These are phyloP conservation scores for Canariomyces notabilis DNA, from an alignment of 2,329 filamentous ascomycete species.

Conservation along the genomic window DNA sequence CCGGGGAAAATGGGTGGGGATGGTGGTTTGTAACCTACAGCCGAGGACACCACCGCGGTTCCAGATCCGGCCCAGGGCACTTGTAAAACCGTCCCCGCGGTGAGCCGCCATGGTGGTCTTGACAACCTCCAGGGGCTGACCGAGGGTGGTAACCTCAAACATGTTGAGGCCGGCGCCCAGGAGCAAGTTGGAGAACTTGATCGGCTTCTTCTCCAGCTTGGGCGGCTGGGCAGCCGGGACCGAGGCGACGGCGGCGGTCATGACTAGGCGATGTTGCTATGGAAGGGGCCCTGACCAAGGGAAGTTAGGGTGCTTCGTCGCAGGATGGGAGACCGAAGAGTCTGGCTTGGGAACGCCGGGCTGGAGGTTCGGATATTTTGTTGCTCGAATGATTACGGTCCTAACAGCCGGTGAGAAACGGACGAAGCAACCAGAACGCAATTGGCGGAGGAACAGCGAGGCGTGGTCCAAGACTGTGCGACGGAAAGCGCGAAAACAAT, in stretches of 20 bases:
- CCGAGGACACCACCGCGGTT: constrained; percentile 85
- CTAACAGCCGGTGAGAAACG: not conserved
- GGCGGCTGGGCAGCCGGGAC: constrained; percentile 43
- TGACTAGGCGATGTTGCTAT: constrained; percentile 48
- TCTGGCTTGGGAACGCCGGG: constrained; percentile 11
- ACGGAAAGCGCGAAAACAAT: constrained; percentile 3
- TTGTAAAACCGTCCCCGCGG: constrained; percentile 77
- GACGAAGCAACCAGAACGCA: not conserved
- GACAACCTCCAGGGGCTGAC: constrained; percentile 89
- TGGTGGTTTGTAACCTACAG: constrained; percentile 66
- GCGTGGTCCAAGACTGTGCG: too few relatives aligned
- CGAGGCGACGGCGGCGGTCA: constrained; percentile 56
- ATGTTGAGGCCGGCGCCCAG: constrained; percentile 90
- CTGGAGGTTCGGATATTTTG: not conserved
- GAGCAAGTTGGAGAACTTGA: constrained; percentile 99
- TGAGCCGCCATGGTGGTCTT: constrained; percentile 99
- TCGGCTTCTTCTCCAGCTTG: constrained; percentile 92
- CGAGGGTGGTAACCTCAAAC: constrained; percentile 72
- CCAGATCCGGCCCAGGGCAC: constrained; percentile 85
- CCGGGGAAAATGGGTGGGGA: not conserved
- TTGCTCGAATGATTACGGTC: not conserved
- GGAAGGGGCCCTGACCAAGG: constrained; percentile 95
- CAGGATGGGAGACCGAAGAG: constrained; percentile 33
- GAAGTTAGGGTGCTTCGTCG: constrained; percentile 86
- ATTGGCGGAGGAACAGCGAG: not conserved